These are phyloP conservation scores for Hypoxylon sp. DNA, from an alignment of 2,329 filamentous ascomycete genomes.

Conservation along the genomic window DNA sequence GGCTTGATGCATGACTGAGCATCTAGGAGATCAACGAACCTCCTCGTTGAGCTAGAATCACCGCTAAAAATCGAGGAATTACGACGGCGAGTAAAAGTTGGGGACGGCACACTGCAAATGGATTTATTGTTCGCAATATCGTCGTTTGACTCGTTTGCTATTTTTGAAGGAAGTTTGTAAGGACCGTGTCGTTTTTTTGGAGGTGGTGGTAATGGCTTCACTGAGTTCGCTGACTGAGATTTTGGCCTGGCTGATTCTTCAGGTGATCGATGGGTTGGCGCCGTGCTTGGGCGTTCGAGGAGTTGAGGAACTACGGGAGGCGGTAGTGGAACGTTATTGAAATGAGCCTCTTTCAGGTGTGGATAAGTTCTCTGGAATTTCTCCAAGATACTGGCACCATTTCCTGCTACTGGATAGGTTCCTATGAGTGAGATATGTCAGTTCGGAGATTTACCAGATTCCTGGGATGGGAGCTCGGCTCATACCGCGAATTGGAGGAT, in stretches of 20 bases:
- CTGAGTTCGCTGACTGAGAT: conserved; percentile 38
- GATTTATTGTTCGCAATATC: conserved; percentile 13
- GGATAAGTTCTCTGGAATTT: conserved; percentile 56
- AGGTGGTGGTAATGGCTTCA: conserved; percentile 36
- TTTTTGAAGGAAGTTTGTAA: conserved; percentile 49
- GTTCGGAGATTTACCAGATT: conserved; percentile 42
- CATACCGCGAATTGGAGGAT: conserved; percentile 58
- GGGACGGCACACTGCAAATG: conserved; percentile 46
- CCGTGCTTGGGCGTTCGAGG: conserved; percentile 58
- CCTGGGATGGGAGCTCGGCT: conserved; percentile 39
- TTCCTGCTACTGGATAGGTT: conserved; percentile 59
- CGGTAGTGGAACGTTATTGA: conserved; percentile 52
- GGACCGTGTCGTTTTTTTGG: conserved; percentile 50
- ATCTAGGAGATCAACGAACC: conserved; percentile 70
- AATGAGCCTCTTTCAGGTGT: conserved; percentile 50
- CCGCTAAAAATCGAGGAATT: conserved; percentile 56
- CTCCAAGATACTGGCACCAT: conserved; percentile 58
- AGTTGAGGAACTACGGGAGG: conserved; percentile 52
- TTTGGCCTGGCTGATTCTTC: conserved; percentile 31
- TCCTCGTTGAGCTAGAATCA: conserved; percentile 45
- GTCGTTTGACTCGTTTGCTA: conserved; percentile 35
- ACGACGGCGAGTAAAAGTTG: conserved; percentile 50
- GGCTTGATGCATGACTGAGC: conserved; percentile 68
- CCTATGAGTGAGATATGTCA: conserved; percentile 52
- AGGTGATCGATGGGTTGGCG: conserved; percentile 47